Base-by-base conservation (phyloP, 2,329 filamentous ascomycete genomes). In the Diaporthe ilicicola region DNA sequence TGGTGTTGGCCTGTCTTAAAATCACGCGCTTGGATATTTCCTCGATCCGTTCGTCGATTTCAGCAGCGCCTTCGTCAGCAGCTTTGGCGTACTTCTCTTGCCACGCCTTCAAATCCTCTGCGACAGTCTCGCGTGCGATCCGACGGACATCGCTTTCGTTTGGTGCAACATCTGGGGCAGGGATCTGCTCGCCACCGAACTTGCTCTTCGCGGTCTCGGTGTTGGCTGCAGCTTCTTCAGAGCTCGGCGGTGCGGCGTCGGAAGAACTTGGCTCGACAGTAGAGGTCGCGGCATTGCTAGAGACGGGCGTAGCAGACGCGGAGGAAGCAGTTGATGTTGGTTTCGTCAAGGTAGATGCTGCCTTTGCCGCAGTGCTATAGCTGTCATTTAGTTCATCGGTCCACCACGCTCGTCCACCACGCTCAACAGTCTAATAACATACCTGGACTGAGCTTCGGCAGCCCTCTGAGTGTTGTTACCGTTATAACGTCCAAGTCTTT, bases 51-150 rank as follows among this genome's bases (percentile, higher is more conserved):
- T 90, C 86, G 42, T 95, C 92, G 73, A 98, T 94, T 73, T 96
- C 88, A 24, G 79, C 78, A 4, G 88, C 88, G 6, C 94, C 95
- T 78, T 97, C 94, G 72, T 97, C 93, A 9, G 94, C 94, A 12
- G 94, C 94, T 72, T 91, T 90, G 34, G 93, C 88, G 79, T 97
- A 98, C 77, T 97, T 97, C 73, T 90, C 89, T 81, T 98, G 93
- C 95, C 96, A 99, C 69, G 88, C 87, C 74, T 89, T 88, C 17
- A 99, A 87, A 79, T 99, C 96, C 54, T 92, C 88, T 1, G 90
- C 87, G 51, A 98, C 93, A 73, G 88, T 89, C 76, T 91, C 88
- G 54, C 90, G 89, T 2, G 88, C 88, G 4, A 85, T 87, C 67
- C 88, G 87, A 32, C 88, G 87, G 19, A 84, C 80, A 32, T 90